phyloP scores from a whole-genome alignment of 164 flowering plant genomes.

The Piper longum region DNA sequence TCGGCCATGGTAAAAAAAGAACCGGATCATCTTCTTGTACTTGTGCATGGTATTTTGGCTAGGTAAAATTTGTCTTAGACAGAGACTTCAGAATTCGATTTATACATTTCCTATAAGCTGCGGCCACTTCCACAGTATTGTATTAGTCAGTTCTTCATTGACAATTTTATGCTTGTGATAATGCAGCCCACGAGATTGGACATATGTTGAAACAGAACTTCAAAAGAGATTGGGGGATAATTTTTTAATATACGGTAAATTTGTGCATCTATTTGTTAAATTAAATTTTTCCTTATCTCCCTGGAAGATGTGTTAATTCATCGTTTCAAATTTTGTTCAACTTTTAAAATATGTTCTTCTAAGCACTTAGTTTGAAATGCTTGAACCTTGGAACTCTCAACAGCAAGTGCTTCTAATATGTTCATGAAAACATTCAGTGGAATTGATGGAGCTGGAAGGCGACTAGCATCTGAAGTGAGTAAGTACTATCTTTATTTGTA shows the following conservation, averaged over 20 bases:
- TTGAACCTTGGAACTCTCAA: not conserved
- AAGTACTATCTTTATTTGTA: too few relatives aligned
- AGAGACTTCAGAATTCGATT: not conserved
- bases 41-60: slow-evolving; percentile 90
- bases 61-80: slow-evolving; percentile 31
- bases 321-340: too few relatives aligned
- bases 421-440: slow-evolving; percentile 79
- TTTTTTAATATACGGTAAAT: slow-evolving; percentile 71
- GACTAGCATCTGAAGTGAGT: slow-evolving; percentile 90
- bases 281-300: not conserved
- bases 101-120: not conserved
- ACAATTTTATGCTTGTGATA: not conserved
- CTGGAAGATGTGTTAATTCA: too few relatives aligned
- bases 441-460: slow-evolving; percentile 85
- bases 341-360: not conserved
- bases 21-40: slow-evolving; percentile 96
- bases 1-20: slow-evolving; percentile 20
- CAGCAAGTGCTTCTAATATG: slow-evolving; percentile 86
- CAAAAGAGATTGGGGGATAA: slow-evolving; percentile 63
- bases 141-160: not conserved
- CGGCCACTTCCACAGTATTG: not conserved
- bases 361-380: not conserved
- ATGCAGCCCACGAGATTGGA: slow-evolving; percentile 96
- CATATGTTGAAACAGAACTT: slow-evolving; percentile 68
- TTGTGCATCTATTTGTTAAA: not conserved